Conservation (phyloP, 306 rosid species). For the Vachellia collinsii region DNA sequence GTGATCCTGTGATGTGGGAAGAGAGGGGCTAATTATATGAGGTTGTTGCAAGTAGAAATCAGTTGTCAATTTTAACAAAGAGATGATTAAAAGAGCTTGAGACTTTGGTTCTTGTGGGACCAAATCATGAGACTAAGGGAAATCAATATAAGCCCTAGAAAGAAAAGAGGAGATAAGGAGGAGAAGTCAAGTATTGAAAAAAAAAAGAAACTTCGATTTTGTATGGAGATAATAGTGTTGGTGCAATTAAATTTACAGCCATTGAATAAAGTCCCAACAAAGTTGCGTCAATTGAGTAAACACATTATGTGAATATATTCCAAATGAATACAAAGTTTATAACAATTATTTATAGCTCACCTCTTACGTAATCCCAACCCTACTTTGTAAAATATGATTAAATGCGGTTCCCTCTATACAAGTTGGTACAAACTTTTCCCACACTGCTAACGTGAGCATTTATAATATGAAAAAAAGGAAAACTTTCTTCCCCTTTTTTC, state of each 20-base stretch:
- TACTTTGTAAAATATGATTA: neutral
- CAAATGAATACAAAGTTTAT: neutral
- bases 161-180: neutral
- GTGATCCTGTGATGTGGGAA: neutral
- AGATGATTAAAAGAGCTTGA: neutral
- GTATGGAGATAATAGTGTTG: neutral
- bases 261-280: neutral
- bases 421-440: neutral
- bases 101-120: neutral
- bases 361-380: neutral
- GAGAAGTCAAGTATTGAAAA: neutral
- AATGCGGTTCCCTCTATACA: conserved; percentile 16
- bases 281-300: neutral
- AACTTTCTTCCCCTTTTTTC: neutral
- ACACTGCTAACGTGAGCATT: conserved; percentile 5
- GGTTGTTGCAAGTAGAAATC: neutral
- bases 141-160: neutral
- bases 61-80: neutral
- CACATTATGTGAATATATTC: neutral
- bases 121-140: neutral
- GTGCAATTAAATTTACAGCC: neutral
- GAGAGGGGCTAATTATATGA: neutral
- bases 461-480: neutral
- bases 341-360: neutral
- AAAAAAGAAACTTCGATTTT: neutral